A percentile compares a stretch with the other conserved stretches of the same genome.
Conservation (phyloP, 441 rosid genomes). For the Lepidium campestre region DNA sequence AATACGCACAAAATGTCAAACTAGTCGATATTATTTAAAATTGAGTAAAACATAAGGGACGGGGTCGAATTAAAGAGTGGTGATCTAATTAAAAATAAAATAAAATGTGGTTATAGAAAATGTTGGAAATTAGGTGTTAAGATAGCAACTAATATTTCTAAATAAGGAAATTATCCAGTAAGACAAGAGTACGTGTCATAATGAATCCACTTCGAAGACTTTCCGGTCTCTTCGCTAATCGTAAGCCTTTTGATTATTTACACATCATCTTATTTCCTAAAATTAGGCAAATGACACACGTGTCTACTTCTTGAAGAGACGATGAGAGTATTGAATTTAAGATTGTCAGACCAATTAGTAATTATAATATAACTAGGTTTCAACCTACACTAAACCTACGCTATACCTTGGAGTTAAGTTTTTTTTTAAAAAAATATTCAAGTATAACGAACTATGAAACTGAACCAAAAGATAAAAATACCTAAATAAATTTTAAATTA, state of each 20-base stretch:
- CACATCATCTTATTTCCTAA: neutral
- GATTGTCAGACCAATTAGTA: no score
- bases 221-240: constrained; percentile 9
- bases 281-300: no score
- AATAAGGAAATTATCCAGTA: constrained; percentile 9
- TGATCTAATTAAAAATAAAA: neutral
- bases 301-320: no score
- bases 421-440: no score
- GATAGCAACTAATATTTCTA: constrained; percentile 29
- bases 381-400: no score
- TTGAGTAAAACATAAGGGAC: neutral
- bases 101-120: constrained; percentile 4
- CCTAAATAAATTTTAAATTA: no score
- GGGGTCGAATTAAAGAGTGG: neutral
- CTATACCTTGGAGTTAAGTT: no score
- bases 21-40: neutral
- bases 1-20: constrained; percentile 16
- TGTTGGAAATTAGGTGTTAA: constrained; percentile 29
- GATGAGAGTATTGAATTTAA: no score
- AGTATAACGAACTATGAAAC: no score
- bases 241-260: constrained; percentile 1
- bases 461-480: no score
- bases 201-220: neutral
- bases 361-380: no score
- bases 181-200: neutral